These are phyloP conservation scores for Phalaenopsis hybrid DNA, from an alignment of 116 monocot genomes.

Conservation along the genomic window DNA sequence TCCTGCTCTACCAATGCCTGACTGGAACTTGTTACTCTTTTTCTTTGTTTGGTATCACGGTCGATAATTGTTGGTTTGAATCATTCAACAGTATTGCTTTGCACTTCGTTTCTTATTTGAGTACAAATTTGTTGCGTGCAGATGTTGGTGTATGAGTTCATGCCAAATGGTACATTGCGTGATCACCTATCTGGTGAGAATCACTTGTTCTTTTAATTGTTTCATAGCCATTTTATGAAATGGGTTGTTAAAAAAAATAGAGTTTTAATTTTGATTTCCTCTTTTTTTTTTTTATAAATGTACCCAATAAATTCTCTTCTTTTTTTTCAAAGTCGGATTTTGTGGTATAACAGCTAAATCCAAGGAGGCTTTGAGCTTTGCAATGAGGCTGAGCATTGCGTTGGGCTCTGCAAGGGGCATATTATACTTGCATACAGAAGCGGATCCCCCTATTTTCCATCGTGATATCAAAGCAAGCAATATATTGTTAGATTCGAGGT, in stretches of 20 bases:
- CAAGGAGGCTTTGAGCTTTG: constrained; percentile 37
- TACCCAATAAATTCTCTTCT: background rate
- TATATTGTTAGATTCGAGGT: constrained; percentile 57
- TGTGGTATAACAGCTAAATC: constrained; percentile 30
- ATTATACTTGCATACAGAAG: constrained; percentile 63
- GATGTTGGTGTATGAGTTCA: constrained; percentile 80
- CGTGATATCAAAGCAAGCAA: constrained; percentile 73
- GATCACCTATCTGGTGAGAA: constrained; percentile 57
- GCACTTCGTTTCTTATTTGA: background rate
- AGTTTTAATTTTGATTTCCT: background rate
- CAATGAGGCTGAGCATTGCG: constrained; percentile 49
- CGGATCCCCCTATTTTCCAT: constrained; percentile 70
- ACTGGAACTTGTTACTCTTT: background rate
- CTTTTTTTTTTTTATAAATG: background rate
- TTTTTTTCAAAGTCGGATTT: too few relatives aligned
- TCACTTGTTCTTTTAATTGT: background rate
- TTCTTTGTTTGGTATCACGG: background rate
- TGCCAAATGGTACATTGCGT: constrained; percentile 67
- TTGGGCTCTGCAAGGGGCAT: constrained; percentile 56
- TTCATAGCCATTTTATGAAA: background rate
- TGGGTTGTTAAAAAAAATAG: background rate
- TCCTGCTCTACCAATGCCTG: background rate
- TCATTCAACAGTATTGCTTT: background rate
- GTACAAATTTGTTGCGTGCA: constrained; percentile 3
- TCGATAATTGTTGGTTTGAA: background rate